Evolutionary conservation across 2,329 filamentous ascomycete species (phyloP).

Genomic region (Diaporthe nobilis): DNA sequence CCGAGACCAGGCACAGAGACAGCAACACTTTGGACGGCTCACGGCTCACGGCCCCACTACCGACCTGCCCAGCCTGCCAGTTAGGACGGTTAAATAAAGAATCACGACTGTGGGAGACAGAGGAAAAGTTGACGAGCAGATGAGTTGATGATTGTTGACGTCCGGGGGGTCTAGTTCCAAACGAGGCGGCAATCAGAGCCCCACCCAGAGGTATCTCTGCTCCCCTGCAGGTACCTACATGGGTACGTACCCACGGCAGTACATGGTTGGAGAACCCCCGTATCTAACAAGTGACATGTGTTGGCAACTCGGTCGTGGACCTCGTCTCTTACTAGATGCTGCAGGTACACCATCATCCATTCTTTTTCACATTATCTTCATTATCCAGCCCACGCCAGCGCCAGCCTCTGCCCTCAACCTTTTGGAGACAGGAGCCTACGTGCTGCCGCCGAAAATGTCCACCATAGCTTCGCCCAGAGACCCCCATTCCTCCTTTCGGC

Average conservation of each 20-base stretch:
- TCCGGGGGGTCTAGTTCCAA: not conserved
- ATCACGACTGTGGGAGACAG: not conserved
- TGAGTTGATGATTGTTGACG: not conserved
- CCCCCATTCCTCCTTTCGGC: conserved; percentile 68
- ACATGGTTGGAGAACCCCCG: not conserved
- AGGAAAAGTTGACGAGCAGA: too few relatives aligned
- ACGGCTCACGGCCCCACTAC: not conserved
- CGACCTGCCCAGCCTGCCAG: not conserved
- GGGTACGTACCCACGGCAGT: not conserved
- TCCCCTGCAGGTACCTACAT: not conserved
- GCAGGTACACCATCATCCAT: not conserved
- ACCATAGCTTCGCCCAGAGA: conserved; percentile 76
- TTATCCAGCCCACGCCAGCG: not conserved
- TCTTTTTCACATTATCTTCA: not conserved
- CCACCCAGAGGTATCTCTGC: not conserved
- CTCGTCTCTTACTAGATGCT: not conserved
- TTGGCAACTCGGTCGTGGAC: not conserved
- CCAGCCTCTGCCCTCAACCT: not conserved
- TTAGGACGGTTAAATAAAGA: not conserved
- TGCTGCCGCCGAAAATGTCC: conserved; percentile 66
- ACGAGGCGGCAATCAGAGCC: not conserved
- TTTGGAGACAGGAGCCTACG: not conserved
- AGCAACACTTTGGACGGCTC: not conserved
- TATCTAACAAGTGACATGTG: conserved; percentile 25
- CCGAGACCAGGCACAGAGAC: not conserved